phyloP scores from a whole-genome alignment of 1,284 basidiomycete genomes.

The Irpex sp. region DNA sequence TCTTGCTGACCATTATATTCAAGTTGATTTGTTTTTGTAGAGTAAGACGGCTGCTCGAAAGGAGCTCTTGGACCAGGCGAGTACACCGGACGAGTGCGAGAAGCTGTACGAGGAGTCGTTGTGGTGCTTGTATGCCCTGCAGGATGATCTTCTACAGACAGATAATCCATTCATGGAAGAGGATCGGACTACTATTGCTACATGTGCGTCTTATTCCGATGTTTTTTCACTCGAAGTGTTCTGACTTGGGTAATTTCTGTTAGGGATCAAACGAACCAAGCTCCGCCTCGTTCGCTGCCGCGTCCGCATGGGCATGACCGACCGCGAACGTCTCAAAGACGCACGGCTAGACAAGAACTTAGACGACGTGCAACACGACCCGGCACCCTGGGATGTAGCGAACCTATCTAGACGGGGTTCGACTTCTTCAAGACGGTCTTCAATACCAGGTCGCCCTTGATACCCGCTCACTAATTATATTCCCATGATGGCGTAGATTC shows the following conservation, averaged over 20 bases:
- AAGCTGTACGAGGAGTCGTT: constrained; percentile 92
- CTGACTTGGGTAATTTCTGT: background rate
- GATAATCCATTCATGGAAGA: constrained; percentile 82
- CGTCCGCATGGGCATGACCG: constrained; percentile 66
- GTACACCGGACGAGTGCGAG: constrained; percentile 79
- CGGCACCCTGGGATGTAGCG: constrained; percentile 62
- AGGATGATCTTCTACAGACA: constrained; percentile 85
- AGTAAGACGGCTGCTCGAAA: constrained; percentile 89
- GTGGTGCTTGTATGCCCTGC: constrained; percentile 87
- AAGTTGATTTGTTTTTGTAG: constrained; percentile 34
- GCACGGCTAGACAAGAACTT: constrained; percentile 70
- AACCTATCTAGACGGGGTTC: constrained; percentile 1
- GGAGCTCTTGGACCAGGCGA: constrained; percentile 79
- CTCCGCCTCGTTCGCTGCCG: constrained; percentile 67
- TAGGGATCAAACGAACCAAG: constrained; percentile 82
- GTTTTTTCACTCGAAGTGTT: background rate
- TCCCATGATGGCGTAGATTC: background rate
- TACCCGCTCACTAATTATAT: background rate
- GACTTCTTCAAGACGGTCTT: background rate
- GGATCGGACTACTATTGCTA: constrained; percentile 76
- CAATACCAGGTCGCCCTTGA: background rate
- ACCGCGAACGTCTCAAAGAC: constrained; percentile 61
- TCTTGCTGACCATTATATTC: background rate
- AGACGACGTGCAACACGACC: constrained; percentile 61
- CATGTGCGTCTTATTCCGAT: constrained; percentile 48